Percentiles rank a stretch among this genome's conserved stretches.
phyloP scores from a whole-genome alignment of 1,139 yeast species.

The Hemisphaericaspora xylofermentans region DNA sequence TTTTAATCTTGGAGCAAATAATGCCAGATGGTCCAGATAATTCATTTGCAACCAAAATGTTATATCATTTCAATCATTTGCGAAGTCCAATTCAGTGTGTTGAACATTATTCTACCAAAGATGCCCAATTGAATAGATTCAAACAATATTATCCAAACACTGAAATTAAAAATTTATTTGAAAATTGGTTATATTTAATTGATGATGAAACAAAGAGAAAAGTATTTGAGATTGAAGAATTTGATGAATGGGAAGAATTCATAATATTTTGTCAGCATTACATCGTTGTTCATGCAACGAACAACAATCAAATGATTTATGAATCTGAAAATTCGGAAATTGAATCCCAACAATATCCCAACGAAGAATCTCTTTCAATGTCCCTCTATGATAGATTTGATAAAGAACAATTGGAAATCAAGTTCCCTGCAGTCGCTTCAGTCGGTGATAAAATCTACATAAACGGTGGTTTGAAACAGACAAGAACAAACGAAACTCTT shows the following conservation, averaged over 20 bases:
- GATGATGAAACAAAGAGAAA: slow-evolving; percentile 36
- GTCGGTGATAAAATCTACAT: slow-evolving; percentile 28
- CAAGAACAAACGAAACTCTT: slow-evolving; percentile 30
- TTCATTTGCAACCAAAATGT: slow-evolving; percentile 75
- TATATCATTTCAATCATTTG: slow-evolving; percentile 65
- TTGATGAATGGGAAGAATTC: slow-evolving; percentile 87
- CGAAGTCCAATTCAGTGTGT: slow-evolving; percentile 74
- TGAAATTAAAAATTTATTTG: slow-evolving; percentile 55
- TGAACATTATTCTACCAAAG: slow-evolving; percentile 51
- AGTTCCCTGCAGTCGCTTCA: slow-evolving; percentile 45
- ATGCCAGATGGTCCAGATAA: slow-evolving; percentile 62
- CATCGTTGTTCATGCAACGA: slow-evolving; percentile 64
- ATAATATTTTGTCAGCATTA: slow-evolving; percentile 77
- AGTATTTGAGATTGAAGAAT: slow-evolving; percentile 58
- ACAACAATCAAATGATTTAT: slow-evolving; percentile 21
- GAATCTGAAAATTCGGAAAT: slow-evolving; percentile 7
- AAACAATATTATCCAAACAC: slow-evolving; percentile 40
- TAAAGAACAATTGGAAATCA: slow-evolving; percentile 28
- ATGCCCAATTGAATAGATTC: slow-evolving; percentile 54
- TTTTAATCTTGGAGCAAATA: slow-evolving; percentile 69
- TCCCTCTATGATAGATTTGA: slow-evolving; percentile 14
- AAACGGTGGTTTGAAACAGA: slow-evolving; percentile 58
- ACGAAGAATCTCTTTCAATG: slow-evolving; percentile 12
- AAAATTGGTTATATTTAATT: slow-evolving; percentile 54
- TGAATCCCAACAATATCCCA: slow-evolving; percentile 6